Base-by-base conservation (phyloP, 2,329 filamentous ascomycete species). In the Penicillium janthinellum region DNA sequence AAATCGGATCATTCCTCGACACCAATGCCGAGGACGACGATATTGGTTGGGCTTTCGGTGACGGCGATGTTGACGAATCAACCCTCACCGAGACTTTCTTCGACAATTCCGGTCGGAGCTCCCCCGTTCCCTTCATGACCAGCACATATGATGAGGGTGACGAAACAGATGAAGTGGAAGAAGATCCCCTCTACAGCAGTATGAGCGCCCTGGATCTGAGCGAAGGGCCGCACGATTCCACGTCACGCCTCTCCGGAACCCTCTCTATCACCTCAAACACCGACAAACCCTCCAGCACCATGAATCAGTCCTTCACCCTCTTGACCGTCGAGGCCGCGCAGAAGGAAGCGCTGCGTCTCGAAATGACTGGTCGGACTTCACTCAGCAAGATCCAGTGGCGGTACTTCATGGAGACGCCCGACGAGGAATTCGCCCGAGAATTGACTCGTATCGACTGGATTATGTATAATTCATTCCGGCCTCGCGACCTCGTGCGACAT, bases 361-460 rank as follows among this genome's bases (percentile, higher is more conserved):
- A 90, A 50, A 88, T 94, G 0, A 85, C 85, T 42, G 86, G 88
- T 0, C 87, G 84, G 39, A 80, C 90, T 55, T 84, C 88, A 1
- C 84, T 96, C 62, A 90, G 88, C 67, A 98, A 98, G 75, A 82
- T 89, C 44, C 90, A 95, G 61, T 99, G 95, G 82, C 91, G 93
- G 66, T 87, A 90, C 54, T 90, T 98, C 66, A 96, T 98, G 88
- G 90, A 91, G 38, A 89, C 89, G 25, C 84, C 90, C 1, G 90
- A 96, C 55, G 91, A 96, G 62, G 86, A 92, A 51, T 89, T 98
- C 66, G 94, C 94, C 15, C 88, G 90, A 60, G 95, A 99, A 75
- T 84, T 99, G 70, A 98, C 95, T 4, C 85, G 94, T 61, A 96
- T 99, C 57, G 95, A 99, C 77, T 98, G 94, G 94, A 88, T 96